phyloP scores from a whole-genome alignment of 352 stramenopile species.

The Phytophthora capsici region DNA sequence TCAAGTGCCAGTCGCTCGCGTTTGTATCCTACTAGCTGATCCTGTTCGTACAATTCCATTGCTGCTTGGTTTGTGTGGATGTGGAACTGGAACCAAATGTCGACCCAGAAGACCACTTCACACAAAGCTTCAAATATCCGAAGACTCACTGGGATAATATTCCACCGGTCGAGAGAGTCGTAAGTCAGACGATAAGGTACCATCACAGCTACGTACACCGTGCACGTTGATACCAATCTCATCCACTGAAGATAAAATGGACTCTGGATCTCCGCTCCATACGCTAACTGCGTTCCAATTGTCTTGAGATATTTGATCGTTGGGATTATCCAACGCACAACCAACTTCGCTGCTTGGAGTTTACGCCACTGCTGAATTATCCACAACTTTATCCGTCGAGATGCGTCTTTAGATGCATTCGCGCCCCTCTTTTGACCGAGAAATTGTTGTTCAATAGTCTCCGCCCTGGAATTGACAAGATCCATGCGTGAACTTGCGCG shows the following conservation, averaged over 20 bases:
- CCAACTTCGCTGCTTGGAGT: neutral
- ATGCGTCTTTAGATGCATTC: constrained; percentile 3
- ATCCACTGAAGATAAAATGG: constrained; percentile 64
- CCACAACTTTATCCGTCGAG: constrained; percentile 20
- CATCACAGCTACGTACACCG: constrained; percentile 57
- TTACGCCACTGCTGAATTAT: constrained; percentile 23
- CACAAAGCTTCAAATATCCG: constrained; percentile 45
- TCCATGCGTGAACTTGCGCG: constrained; percentile 48
- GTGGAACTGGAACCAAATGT: constrained; percentile 73
- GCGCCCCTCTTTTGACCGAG: constrained; percentile 36
- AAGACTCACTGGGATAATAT: constrained; percentile 40
- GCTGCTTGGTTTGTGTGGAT: constrained; percentile 52
- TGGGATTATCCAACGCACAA: constrained; percentile 19
- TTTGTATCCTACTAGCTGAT: constrained; percentile 61
- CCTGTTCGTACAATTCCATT: constrained; percentile 72
- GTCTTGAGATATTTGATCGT: neutral
- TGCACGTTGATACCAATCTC: constrained; percentile 47
- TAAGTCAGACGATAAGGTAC: constrained; percentile 64
- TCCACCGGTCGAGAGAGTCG: constrained; percentile 56
- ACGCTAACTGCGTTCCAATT: constrained; percentile 31
- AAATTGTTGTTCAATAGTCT: constrained; percentile 63
- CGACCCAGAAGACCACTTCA: constrained; percentile 55
- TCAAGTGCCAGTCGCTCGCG: constrained; percentile 55
- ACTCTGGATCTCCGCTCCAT: constrained; percentile 64
- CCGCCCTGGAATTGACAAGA: constrained; percentile 48